Conservation (phyloP, 192 early-diverging fungal species). For the Phlyctochytrium planicorne region DNA sequence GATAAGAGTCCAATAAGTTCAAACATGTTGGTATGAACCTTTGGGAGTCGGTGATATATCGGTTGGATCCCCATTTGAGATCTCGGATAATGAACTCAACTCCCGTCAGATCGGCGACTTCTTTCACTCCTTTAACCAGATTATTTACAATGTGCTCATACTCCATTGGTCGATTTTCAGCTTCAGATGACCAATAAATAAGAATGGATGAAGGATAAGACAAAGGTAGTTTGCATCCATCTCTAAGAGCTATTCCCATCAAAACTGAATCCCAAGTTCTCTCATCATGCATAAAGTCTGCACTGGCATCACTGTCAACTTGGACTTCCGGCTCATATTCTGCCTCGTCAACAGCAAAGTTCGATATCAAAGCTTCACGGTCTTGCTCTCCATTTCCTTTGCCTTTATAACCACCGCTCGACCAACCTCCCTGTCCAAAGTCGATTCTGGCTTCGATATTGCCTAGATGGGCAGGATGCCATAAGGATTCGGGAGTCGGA, state of each 20-base stretch:
- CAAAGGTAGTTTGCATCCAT: conserved; percentile 16
- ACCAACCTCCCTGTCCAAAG: conserved; percentile 20
- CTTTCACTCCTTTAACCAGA: conserved; percentile 12
- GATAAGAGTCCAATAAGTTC: conserved; percentile 10
- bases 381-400: conserved; percentile 5
- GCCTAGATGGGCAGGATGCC: conserved; percentile 12
- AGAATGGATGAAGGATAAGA: conserved; percentile 12
- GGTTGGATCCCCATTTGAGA: conserved; percentile 21
- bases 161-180: conserved; percentile 9
- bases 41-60: conserved; percentile 7
- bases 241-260: conserved; percentile 6
- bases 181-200: conserved; percentile 17
- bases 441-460: conserved; percentile 28
- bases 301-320: not conserved
- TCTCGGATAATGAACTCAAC: conserved; percentile 20
- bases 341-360: conserved; percentile 6
- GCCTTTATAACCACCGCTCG: not conserved
- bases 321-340: conserved; percentile 18
- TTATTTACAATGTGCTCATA: conserved; percentile 9
- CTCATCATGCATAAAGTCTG: not conserved
- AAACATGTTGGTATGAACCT: not conserved
- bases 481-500: conserved; percentile 3
- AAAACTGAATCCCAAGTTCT: conserved; percentile 21
- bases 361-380: conserved; percentile 7
- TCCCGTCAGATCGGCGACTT: conserved; percentile 9